phyloP scores from a whole-genome alignment of 352 stramenopile genomes.

The Pythium vanterpoolii region DNA sequence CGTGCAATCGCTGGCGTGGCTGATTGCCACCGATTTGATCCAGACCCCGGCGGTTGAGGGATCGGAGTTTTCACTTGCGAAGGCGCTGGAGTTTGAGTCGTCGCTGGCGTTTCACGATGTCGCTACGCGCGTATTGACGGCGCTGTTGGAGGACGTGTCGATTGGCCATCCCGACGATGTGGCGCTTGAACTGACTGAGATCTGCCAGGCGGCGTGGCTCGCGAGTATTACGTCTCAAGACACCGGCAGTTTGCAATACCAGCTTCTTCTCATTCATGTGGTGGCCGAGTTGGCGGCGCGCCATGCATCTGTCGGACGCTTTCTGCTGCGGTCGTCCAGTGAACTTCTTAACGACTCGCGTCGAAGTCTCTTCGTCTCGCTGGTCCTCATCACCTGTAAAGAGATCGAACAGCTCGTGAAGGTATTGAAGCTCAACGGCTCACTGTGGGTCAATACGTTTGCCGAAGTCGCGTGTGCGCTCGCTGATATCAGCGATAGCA shows the following conservation, averaged over 20 bases:
- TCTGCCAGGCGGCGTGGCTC: constrained; percentile 3
- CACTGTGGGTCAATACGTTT: constrained; percentile 38
- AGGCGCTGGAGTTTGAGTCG: not conserved
- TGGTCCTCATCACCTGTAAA: constrained; percentile 9
- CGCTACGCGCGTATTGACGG: constrained; percentile 6
- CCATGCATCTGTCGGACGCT: constrained; percentile 6
- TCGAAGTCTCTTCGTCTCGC: constrained; percentile 21
- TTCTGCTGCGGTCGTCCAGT: constrained; percentile 6
- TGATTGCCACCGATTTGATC: not conserved
- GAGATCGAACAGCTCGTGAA: constrained; percentile 20
- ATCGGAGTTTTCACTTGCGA: not conserved
- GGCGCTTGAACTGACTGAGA: constrained; percentile 6
- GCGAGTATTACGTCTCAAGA: not conserved
- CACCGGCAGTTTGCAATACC: constrained; percentile 10
- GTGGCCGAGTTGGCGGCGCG: constrained; percentile 9
- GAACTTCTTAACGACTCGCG: constrained; percentile 1
- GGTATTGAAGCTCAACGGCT: constrained; percentile 20
- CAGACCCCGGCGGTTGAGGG: not conserved
- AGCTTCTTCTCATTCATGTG: constrained; percentile 29
- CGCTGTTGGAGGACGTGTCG: constrained; percentile 14
- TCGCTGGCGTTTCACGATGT: constrained; percentile 10
- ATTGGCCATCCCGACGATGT: constrained; percentile 15
- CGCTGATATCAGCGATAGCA: no score
- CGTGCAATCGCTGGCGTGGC: constrained; percentile 12
- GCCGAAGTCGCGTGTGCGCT: constrained; percentile 11